Conservation (phyloP, 192 early-diverging fungal genomes). For the Linnemannia schmuckeri region DNA sequence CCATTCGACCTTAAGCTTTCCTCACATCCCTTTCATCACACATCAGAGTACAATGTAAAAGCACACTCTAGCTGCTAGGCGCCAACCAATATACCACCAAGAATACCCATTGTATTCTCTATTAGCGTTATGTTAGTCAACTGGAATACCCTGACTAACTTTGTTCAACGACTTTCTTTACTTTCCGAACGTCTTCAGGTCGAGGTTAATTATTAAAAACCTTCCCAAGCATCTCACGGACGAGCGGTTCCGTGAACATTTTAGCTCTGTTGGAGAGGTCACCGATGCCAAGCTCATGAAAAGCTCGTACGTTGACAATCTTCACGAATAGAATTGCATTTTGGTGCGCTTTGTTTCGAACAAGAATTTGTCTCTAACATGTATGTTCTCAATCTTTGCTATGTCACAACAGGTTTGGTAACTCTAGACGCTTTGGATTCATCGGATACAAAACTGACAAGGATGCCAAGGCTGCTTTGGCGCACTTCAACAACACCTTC, state of each 20-base stretch:
- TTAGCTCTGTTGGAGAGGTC: constrained; percentile 85
- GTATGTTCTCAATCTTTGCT: not conserved
- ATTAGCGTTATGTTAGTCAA: not conserved
- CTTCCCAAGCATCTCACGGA: constrained; percentile 92
- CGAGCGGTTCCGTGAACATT: constrained; percentile 89
- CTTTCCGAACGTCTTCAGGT: constrained; percentile 32
- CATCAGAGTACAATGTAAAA: not conserved
- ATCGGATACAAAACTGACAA: constrained; percentile 92
- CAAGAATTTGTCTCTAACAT: not conserved
- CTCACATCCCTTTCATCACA: not conserved
- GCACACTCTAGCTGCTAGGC: not conserved
- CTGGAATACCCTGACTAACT: not conserved
- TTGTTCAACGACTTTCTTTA: not conserved
- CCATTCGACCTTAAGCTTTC: not conserved
- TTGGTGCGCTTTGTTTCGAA: not conserved
- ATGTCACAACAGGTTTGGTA: constrained; percentile 69
- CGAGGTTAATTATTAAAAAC: constrained; percentile 95
- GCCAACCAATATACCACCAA: not conserved
- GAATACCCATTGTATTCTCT: not conserved
- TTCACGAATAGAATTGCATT: not conserved
- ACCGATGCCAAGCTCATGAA: constrained; percentile 94
- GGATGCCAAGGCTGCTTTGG: constrained; percentile 84
- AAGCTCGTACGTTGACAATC: constrained; percentile 70
- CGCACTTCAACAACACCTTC: constrained; percentile 92
- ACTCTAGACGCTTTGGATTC: constrained; percentile 91